Percentiles rank a stretch among this genome's conserved stretches.
These are phyloP conservation scores for Rubus idaeus DNA, from an alignment of 306 rosid species.

Conservation along the genomic window DNA sequence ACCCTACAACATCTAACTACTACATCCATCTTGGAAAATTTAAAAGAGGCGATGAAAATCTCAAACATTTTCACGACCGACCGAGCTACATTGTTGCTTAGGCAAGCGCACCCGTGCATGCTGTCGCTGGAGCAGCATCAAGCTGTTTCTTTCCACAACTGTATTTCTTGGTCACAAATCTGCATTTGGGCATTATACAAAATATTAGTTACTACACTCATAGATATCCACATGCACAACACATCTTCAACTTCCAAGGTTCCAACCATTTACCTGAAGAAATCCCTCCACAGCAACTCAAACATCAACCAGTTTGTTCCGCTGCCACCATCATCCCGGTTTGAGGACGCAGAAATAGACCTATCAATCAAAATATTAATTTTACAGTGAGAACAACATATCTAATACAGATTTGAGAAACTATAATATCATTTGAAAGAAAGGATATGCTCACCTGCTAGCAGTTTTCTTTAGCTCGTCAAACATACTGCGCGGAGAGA, in stretches of 20 bases:
- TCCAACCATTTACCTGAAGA: constrained; percentile 69
- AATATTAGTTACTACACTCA: background rate
- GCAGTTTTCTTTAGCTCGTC: constrained; percentile 77
- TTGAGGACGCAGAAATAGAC: constrained; percentile 56
- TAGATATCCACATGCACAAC: background rate
- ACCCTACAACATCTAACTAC: constrained; percentile 28
- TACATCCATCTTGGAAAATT: constrained; percentile 19
- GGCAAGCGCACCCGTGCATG: constrained; percentile 77
- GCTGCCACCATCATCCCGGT: constrained; percentile 50
- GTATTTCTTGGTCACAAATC: constrained; percentile 86
- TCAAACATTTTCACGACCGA: constrained; percentile 9
- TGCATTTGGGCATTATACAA: constrained; percentile 28
- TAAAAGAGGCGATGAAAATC: constrained; percentile 23
- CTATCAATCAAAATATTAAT: constrained; percentile 30
- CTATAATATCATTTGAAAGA: constrained; percentile 12
- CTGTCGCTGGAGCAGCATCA: constrained; percentile 62
- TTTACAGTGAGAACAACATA: constrained; percentile 21
- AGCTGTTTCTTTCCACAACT: constrained; percentile 73
- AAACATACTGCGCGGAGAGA: constrained; percentile 86
- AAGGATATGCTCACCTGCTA: constrained; percentile 51
- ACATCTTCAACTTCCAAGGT: background rate
- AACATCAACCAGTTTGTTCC: constrained; percentile 90
- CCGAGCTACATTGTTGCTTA: constrained; percentile 35
- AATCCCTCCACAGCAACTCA: constrained; percentile 97
- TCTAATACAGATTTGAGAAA: constrained; percentile 9